Evolutionary conservation across 306 rosid genomes (phyloP).

Genomic region (Geum urbanum): DNA sequence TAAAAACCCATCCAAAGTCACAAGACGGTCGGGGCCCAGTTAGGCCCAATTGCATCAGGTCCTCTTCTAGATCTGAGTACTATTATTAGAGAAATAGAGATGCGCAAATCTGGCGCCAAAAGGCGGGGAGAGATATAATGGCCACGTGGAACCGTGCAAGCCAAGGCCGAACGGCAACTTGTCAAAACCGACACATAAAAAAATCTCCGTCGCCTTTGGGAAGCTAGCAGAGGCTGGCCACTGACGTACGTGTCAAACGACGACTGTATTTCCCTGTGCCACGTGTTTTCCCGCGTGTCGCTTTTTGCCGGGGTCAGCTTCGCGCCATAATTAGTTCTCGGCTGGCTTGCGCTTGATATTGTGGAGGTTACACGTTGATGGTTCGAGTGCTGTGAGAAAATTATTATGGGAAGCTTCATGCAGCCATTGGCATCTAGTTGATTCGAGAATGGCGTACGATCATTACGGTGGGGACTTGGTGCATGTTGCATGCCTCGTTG

Average conservation of each 20-base stretch:
- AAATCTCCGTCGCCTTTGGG: not conserved
- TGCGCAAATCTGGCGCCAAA: conserved; percentile 4
- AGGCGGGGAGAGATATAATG: not conserved
- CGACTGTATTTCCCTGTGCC: not conserved
- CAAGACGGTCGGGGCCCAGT: not conserved
- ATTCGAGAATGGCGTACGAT: not conserved
- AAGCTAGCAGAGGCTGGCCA: not conserved
- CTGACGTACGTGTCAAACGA: not conserved
- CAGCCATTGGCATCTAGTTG: not conserved
- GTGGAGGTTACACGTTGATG: no score
- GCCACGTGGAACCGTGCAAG: conserved; percentile 1
- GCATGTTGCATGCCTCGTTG: not conserved
- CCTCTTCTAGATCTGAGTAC: not conserved
- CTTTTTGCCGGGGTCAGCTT: not conserved
- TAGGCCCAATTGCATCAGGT: not conserved
- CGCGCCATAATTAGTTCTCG: no score
- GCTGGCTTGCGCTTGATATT: no score
- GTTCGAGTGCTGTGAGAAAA: no score
- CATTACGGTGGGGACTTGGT: not conserved
- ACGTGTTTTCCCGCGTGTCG: not conserved
- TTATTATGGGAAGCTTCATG: not conserved
- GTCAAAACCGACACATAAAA: not conserved
- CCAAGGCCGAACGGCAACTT: not conserved
- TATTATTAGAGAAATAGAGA: not conserved
- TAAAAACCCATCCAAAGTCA: not conserved